Evolutionary conservation across 1,284 basidiomycete genomes (phyloP).

Genomic region (Cystobasidium slooffiae): DNA sequence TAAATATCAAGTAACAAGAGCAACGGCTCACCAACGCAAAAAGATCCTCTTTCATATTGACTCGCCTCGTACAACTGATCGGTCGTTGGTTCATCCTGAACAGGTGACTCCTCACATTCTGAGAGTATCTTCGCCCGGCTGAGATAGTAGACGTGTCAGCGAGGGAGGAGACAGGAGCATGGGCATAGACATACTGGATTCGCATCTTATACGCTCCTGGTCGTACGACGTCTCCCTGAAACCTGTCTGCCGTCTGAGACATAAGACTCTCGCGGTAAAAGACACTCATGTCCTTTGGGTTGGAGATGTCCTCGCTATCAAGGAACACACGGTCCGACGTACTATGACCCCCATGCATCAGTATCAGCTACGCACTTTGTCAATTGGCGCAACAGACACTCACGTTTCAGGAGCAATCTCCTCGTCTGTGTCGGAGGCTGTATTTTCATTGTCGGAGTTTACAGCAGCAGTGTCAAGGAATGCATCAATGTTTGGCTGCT

Average conservation of each 20-base stretch:
- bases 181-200: conserved; percentile 17
- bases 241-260: conserved; percentile 52
- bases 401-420: conserved; percentile 50
- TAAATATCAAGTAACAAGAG: not conserved
- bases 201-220: conserved; percentile 39
- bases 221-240: conserved; percentile 16
- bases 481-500: conserved; percentile 38
- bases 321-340: conserved; percentile 51
- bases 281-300: conserved; percentile 27
- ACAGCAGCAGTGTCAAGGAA: conserved; percentile 49
- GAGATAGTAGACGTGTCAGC: not conserved
- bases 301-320: conserved; percentile 52
- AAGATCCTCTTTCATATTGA: conserved; percentile 29
- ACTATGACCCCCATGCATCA: conserved; percentile 34
- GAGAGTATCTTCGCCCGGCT: conserved; percentile 10
- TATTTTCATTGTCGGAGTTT: conserved; percentile 56
- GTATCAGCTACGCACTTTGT: not conserved
- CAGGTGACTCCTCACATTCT: conserved; percentile 9
- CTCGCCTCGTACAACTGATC: conserved; percentile 9
- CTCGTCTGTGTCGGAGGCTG: conserved; percentile 55
- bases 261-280: conserved; percentile 56
- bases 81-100: not conserved
- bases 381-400: not conserved
- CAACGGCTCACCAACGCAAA: conserved; percentile 21
- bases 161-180: no score